These are phyloP conservation scores for Eucalyptus fibrosa DNA, from an alignment of 345 rosid species.

Conservation along the genomic window DNA sequence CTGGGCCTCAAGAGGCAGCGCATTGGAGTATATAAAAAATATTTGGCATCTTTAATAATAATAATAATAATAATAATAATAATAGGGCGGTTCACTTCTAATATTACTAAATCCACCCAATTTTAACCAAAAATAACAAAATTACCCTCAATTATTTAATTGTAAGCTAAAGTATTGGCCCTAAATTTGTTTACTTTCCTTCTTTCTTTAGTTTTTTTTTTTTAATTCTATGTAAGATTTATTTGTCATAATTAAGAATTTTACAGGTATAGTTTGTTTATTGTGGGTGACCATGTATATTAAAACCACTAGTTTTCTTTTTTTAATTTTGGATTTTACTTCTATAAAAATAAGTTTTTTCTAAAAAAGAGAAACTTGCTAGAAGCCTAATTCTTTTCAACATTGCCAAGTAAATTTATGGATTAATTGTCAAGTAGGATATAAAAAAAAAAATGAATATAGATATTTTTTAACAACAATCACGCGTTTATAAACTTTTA, in stretches of 20 bases:
- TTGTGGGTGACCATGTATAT: background rate
- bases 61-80: too few species aligned
- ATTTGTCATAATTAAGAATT: background rate
- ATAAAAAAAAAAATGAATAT: too few species aligned
- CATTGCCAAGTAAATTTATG: background rate
- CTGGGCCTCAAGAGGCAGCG: background rate
- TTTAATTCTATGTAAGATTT: background rate
- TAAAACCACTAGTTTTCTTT: background rate
- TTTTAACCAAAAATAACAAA: too few species aligned
- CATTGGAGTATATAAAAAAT: background rate
- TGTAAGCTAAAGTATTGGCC: background rate
- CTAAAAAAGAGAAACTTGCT: background rate
- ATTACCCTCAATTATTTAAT: background rate
- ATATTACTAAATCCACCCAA: too few species aligned
- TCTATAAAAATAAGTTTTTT: background rate
- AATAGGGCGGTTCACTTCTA: too few species aligned
- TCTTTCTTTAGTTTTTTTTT: background rate
- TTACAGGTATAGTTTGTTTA: background rate
- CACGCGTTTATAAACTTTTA: too few species aligned
- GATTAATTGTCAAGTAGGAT: background rate
- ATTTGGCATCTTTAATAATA: background rate
- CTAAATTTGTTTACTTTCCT: background rate
- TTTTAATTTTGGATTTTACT: background rate
- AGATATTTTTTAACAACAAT: too few species aligned
- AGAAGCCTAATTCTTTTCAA: background rate